phyloP scores from a whole-genome alignment of 768 basidiomycete species.

The Leccinellum albellum region DNA sequence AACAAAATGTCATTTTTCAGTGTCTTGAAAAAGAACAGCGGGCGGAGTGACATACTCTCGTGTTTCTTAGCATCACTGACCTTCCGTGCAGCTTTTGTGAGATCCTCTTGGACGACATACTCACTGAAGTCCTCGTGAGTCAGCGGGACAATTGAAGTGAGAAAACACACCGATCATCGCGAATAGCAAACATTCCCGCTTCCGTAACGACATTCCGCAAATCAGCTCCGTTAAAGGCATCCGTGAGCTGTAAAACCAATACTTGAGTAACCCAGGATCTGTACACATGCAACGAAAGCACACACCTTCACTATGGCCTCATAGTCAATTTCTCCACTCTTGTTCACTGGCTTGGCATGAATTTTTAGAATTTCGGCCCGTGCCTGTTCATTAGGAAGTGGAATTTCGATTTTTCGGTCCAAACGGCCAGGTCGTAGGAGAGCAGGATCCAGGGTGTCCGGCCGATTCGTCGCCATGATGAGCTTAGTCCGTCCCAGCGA shows the following conservation, averaged over 20 bases:
- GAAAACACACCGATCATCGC: constrained; percentile 77
- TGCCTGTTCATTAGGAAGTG: constrained; percentile 95
- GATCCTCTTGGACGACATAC: constrained; percentile 90
- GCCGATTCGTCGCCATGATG: constrained; percentile 99
- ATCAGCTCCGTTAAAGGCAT: constrained; percentile 96
- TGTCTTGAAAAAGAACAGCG: background rate
- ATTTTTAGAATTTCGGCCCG: constrained; percentile 97
- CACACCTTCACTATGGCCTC: constrained; percentile 94
- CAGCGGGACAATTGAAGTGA: background rate
- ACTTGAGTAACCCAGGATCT: background rate
- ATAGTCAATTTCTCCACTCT: constrained; percentile 93
- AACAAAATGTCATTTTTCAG: background rate
- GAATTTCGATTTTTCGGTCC: constrained; percentile 97
- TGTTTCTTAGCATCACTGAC: constrained; percentile 97
- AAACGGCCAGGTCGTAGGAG: constrained; percentile 93
- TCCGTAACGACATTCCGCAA: constrained; percentile 92
- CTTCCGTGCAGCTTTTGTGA: constrained; percentile 94
- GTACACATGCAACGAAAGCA: background rate
- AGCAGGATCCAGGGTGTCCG: constrained; percentile 96
- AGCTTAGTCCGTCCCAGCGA: constrained; percentile 92
- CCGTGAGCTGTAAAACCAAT: constrained; percentile 56
- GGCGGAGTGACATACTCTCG: constrained; percentile 63
- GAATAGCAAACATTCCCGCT: constrained; percentile 97
- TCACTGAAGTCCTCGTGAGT: constrained; percentile 47
- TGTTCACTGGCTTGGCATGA: constrained; percentile 90